A percentile compares a stretch with the other conserved stretches of the same genome.
These are phyloP conservation scores for Blastocystis sp. DNA, from an alignment of 352 stramenopile genomes.

Conservation along the genomic window DNA sequence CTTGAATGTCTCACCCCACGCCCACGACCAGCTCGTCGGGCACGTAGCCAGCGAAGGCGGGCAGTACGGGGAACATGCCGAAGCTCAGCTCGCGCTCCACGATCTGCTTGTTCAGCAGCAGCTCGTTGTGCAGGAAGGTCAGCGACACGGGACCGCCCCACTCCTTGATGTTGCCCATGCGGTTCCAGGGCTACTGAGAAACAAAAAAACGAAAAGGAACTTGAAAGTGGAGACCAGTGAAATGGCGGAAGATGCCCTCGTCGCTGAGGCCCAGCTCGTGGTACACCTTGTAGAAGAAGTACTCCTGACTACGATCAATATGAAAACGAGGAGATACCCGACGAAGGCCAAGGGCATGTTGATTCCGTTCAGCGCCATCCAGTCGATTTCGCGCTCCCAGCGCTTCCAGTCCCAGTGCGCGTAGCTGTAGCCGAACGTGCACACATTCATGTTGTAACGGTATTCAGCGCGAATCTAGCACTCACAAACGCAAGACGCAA, in stretches of 20 bases:
- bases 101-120: slow-evolving; percentile 74
- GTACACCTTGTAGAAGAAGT: slow-evolving; percentile 83
- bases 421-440: slow-evolving; percentile 83
- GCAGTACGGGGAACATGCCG: slow-evolving; percentile 82
- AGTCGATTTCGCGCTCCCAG: slow-evolving; percentile 85
- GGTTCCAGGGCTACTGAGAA: slow-evolving; percentile 70
- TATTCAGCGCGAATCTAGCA: slow-evolving; percentile 75
- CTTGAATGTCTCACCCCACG: not conserved
- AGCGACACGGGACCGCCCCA: slow-evolving; percentile 50
- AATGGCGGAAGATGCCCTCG: slow-evolving; percentile 80
- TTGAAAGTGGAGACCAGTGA: slow-evolving; percentile 81
- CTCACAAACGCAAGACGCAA: not conserved
- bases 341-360: slow-evolving; percentile 85
- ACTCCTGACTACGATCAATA: slow-evolving; percentile 72
- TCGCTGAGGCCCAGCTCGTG: slow-evolving; percentile 78
- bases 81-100: slow-evolving; percentile 79
- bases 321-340: slow-evolving; percentile 73
- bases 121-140: slow-evolving; percentile 77
- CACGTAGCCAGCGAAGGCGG: slow-evolving; percentile 81
- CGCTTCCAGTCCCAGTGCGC: slow-evolving; percentile 81
- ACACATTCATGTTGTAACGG: slow-evolving; percentile 86
- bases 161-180: slow-evolving; percentile 81
- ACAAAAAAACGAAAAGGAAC: slow-evolving; percentile 73
- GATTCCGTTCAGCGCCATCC: slow-evolving; percentile 86
- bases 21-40: slow-evolving; percentile 76